Evolutionary conservation across 73 alveolate species (phyloP).

Genomic region (Urostyla sp.): DNA sequence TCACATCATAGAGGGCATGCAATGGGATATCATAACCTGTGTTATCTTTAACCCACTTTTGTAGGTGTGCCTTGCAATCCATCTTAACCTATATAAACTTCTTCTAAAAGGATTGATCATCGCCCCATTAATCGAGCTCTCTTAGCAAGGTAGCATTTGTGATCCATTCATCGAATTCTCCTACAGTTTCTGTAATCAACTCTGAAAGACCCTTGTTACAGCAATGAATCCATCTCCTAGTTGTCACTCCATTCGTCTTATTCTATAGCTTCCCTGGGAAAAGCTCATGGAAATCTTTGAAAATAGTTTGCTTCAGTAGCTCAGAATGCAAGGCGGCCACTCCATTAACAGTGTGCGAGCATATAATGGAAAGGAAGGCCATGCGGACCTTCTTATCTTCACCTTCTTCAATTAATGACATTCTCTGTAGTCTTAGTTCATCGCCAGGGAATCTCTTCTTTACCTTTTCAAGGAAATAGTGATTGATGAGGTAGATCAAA

Average conservation of each 20-base stretch:
- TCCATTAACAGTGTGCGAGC: constrained; percentile 90
- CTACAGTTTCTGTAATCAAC: constrained; percentile 84
- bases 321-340: constrained; percentile 93
- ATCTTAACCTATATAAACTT: constrained; percentile 81
- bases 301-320: constrained; percentile 74
- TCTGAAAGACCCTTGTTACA: constrained; percentile 94
- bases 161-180: constrained; percentile 85
- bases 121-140: constrained; percentile 63
- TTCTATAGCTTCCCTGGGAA: constrained; percentile 86
- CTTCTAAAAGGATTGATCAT: constrained; percentile 70
- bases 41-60: constrained; percentile 83
- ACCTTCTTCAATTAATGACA: constrained; percentile 88
- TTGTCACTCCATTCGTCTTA: constrained; percentile 98
- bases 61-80: constrained; percentile 83
- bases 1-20: constrained; percentile 73
- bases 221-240: constrained; percentile 99
- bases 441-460: constrained; percentile 73
- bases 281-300: constrained; percentile 83
- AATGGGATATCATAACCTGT: constrained; percentile 74
- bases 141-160: constrained; percentile 75
- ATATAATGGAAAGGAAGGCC: constrained; percentile 87
- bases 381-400: constrained; percentile 82
- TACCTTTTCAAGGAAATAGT: constrained; percentile 81
- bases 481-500: constrained; percentile 82
- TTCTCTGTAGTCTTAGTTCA: constrained; percentile 26